Evolutionary conservation across 129 eudicot genomes (phyloP).

Genomic region (Solidago caesia): DNA sequence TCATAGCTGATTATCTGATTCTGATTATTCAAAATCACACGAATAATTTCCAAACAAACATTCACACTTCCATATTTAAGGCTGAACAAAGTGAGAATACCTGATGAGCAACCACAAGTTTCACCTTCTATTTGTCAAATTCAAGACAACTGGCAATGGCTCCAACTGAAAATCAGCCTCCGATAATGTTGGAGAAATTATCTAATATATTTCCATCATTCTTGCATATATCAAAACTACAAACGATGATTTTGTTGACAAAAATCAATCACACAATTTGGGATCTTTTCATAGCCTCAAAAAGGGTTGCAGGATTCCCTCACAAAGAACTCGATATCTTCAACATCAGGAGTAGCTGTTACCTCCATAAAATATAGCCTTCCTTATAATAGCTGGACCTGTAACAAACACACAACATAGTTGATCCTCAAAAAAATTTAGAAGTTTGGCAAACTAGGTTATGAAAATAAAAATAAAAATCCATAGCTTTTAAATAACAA

Average conservation of each 20-base stretch:
- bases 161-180: neutral
- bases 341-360: constrained; percentile 26
- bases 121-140: neutral
- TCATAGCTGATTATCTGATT: neutral
- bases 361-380: constrained; percentile 26
- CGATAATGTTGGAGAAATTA: neutral
- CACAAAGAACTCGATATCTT: constrained; percentile 20
- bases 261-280: constrained; percentile 46
- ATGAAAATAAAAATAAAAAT: neutral
- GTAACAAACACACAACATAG: constrained; percentile 13
- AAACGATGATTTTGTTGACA: neutral
- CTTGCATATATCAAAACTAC: constrained; percentile 20
- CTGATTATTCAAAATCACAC: neutral
- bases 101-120: neutral
- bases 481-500: neutral
- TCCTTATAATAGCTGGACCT: constrained; percentile 36
- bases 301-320: constrained; percentile 47
- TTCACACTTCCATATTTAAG: neutral
- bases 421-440: neutral
- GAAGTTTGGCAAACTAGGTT: neutral
- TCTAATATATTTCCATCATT: neutral
- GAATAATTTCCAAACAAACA: neutral
- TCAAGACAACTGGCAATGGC: neutral
- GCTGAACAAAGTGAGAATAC: neutral
- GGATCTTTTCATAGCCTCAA: constrained; percentile 48